phyloP scores from a whole-genome alignment of 2,329 filamentous ascomycete genomes.

The Scopulariopsis brevicaulis region DNA sequence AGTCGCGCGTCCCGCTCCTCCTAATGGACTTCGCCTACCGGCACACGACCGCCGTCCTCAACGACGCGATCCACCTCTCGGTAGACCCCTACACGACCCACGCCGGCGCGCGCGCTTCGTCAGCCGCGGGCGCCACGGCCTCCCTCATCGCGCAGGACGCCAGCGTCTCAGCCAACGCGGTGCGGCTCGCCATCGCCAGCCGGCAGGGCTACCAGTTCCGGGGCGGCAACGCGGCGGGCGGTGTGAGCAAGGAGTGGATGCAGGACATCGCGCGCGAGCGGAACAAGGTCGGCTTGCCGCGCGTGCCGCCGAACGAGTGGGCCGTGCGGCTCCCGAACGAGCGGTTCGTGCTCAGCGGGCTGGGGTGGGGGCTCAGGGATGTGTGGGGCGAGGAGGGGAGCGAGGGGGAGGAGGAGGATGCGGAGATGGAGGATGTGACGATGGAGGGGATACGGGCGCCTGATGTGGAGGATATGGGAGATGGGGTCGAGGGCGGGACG shows the following conservation, averaged over 20 bases:
- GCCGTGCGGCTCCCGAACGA: conserved; percentile 56
- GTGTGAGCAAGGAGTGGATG: conserved; percentile 63
- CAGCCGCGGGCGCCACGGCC: conserved; percentile 34
- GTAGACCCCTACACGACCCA: conserved; percentile 56
- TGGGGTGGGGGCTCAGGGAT: conserved; percentile 52
- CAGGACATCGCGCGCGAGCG: conserved; percentile 60
- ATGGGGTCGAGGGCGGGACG: conserved; percentile 35
- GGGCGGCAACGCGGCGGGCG: conserved; percentile 37
- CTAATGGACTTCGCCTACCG: conserved; percentile 82
- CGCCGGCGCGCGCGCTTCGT: conserved; percentile 40
- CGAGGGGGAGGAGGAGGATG: conserved; percentile 27
- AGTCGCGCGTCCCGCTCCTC: conserved; percentile 70
- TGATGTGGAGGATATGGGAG: conserved; percentile 28
- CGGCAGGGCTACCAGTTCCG: conserved; percentile 60
- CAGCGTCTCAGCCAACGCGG: conserved; percentile 51
- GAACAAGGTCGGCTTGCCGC: conserved; percentile 55
- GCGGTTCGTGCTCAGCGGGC: conserved; percentile 55
- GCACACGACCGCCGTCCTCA: conserved; percentile 61
- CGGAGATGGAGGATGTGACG: conserved; percentile 24
- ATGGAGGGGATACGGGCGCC: conserved; percentile 36
- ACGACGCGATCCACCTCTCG: conserved; percentile 57
- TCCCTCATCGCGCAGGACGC: conserved; percentile 36
- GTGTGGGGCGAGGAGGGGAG: conserved; percentile 33
- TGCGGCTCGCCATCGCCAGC: conserved; percentile 61
- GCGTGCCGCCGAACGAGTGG: conserved; percentile 54